A percentile compares a stretch with the other conserved stretches of the same genome.
phyloP scores from a whole-genome alignment of 2,329 filamentous ascomycete genomes.

The Ceratocystis lukuohia region DNA sequence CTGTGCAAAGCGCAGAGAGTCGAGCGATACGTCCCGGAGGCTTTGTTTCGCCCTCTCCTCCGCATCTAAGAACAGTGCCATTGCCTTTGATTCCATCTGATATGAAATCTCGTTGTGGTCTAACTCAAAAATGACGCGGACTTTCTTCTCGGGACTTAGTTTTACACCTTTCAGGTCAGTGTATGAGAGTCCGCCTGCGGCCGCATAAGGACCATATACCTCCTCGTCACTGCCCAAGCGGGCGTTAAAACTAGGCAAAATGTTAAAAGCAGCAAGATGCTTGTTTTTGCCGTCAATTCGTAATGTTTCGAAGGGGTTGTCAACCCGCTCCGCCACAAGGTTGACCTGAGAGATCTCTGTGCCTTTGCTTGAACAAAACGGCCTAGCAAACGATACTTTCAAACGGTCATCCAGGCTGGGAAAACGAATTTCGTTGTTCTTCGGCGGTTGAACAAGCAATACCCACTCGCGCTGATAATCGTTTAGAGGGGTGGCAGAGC shows the following conservation, averaged over 20 bases:
- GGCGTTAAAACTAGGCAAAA: constrained; percentile 9
- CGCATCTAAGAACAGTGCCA: constrained; percentile 15
- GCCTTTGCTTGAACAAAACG: background rate
- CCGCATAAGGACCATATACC: constrained; percentile 1
- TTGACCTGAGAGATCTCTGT: background rate
- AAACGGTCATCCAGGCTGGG: constrained; percentile 14
- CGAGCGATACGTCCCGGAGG: constrained; percentile 2
- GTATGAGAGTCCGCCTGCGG: background rate
- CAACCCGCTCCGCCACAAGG: constrained; percentile 3
- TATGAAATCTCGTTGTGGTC: constrained; percentile 15
- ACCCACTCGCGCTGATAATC: constrained; percentile 17
- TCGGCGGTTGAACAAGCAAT: constrained; percentile 15
- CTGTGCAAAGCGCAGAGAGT: background rate
- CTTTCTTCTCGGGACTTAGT: background rate
- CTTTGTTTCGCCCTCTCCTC: constrained; percentile 5
- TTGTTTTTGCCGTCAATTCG: background rate
- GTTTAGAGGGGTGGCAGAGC: background rate
- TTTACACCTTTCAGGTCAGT: background rate
- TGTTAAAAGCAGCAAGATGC: constrained; percentile 13
- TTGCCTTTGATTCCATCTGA: constrained; percentile 14
- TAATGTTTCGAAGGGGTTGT: constrained; percentile 18
- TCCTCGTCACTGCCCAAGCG: background rate
- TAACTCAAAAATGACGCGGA: constrained; percentile 11
- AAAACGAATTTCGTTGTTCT: constrained; percentile 2
- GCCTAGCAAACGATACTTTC: constrained; percentile 2